Conservation (phyloP, 2,329 filamentous ascomycete genomes). For the Lizonia empirigonia region DNA sequence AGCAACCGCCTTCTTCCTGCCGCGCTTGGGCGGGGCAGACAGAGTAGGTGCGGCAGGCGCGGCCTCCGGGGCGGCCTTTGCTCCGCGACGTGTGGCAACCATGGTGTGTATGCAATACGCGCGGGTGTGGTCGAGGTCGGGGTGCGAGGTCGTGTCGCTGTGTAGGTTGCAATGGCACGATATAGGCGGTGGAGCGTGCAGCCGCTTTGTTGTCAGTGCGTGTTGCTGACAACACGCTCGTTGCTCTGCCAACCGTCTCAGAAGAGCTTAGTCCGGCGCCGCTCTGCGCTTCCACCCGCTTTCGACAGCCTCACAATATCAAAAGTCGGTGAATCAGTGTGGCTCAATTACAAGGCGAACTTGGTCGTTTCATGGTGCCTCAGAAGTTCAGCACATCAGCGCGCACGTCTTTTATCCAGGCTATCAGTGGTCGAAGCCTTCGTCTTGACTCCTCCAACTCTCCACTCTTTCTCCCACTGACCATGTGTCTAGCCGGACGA, state of each 20-base stretch:
- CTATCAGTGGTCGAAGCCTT: not conserved
- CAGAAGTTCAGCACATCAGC: not conserved
- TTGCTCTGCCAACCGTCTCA: slow-evolving; percentile 24
- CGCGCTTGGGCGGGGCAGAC: slow-evolving; percentile 41
- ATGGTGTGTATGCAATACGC: slow-evolving; percentile 29
- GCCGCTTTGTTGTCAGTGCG: slow-evolving; percentile 37
- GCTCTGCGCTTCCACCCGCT: not conserved
- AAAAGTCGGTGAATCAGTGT: no score
- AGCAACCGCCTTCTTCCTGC: slow-evolving; percentile 33
- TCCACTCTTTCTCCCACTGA: not conserved
- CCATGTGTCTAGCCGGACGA: slow-evolving; percentile 25
- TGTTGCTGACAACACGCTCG: slow-evolving; percentile 18
- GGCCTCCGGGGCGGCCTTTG: slow-evolving; percentile 32
- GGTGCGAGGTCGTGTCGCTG: slow-evolving; percentile 13
- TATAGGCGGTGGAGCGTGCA: slow-evolving; percentile 22
- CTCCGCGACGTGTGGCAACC: slow-evolving; percentile 43
- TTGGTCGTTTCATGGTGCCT: no score
- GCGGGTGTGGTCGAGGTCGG: slow-evolving; percentile 10
- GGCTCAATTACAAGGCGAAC: no score
- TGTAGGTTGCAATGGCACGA: slow-evolving; percentile 17
- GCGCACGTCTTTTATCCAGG: not conserved
- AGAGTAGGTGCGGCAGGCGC: slow-evolving; percentile 33
- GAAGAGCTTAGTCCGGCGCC: not conserved
- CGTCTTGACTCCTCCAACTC: not conserved
- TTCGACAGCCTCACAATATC: slow-evolving; percentile 4